Conservation (phyloP, 169 alveolate species). For the Besnoitia besnoiti region DNA sequence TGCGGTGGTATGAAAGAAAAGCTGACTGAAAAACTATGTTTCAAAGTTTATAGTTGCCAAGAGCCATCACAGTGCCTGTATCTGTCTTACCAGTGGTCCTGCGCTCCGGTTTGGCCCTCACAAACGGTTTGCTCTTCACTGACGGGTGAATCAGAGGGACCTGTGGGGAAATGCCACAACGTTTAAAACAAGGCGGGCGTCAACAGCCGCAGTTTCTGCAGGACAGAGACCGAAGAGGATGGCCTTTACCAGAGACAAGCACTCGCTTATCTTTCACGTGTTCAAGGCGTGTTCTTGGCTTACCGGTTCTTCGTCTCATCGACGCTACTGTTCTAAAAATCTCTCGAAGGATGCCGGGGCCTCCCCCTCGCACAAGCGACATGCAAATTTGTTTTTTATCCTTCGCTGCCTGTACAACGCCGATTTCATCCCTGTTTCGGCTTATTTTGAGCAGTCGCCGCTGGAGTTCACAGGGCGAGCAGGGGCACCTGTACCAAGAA, state of each 20-base stretch:
- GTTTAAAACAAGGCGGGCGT: too few species aligned
- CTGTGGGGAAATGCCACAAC: neutral
- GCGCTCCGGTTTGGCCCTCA: neutral
- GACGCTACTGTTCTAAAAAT: neutral
- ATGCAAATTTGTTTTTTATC: conserved; percentile 49
- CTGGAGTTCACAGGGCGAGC: conserved; percentile 63
- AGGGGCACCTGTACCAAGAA: conserved; percentile 66
- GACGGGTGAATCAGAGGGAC: too few species aligned
- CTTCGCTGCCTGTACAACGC: conserved; percentile 37
- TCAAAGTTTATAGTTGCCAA: too few species aligned
- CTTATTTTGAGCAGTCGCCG: conserved; percentile 47
- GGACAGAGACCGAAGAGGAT: too few species aligned
- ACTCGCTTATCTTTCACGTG: neutral
- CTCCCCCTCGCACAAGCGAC: conserved; percentile 56
- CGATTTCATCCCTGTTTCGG: conserved; percentile 63
- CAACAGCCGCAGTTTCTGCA: too few species aligned
- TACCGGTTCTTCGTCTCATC: neutral
- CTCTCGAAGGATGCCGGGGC: neutral
- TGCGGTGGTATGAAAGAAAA: too few species aligned
- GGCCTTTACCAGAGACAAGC: too few species aligned
- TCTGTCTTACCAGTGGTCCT: neutral
- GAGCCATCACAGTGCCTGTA: neutral
- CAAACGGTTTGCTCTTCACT: neutral
- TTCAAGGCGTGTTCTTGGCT: neutral
- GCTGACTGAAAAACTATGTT: too few species aligned